These are phyloP conservation scores for Samsoniella hepiali DNA, from an alignment of 2,329 filamentous ascomycete genomes.

Conservation along the genomic window DNA sequence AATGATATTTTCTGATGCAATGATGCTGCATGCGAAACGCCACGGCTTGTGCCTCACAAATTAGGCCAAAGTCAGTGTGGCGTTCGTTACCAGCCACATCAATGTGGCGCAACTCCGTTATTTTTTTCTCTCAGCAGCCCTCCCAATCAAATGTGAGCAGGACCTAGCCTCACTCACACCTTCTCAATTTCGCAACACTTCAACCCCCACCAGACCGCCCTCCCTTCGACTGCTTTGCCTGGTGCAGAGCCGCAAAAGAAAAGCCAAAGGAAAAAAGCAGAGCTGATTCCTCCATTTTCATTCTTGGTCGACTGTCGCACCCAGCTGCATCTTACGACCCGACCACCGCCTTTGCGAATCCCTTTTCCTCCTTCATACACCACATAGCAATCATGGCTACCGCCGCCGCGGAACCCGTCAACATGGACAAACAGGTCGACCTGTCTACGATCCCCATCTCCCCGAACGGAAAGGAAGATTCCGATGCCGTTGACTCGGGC, in stretches of 20 bases:
- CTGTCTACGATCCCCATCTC: conserved; percentile 66
- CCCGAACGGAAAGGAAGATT: conserved; percentile 54
- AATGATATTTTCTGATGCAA: no score
- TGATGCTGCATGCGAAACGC: no score
- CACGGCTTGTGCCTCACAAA: neutral
- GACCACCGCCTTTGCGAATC: conserved; percentile 18
- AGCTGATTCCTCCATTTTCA: conserved; percentile 25
- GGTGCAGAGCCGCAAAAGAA: conserved; percentile 35
- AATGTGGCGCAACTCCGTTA: neutral
- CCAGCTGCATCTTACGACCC: conserved; percentile 23
- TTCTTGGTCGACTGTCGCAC: conserved; percentile 16
- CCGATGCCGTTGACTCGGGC: conserved; percentile 46
- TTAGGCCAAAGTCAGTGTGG: conserved; percentile 12
- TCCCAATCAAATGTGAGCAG: neutral
- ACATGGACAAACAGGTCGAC: conserved; percentile 57
- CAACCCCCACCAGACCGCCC: conserved; percentile 21
- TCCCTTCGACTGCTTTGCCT: conserved; percentile 33
- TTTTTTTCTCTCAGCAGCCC: conserved; percentile 7
- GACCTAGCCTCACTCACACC: conserved; percentile 13
- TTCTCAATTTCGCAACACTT: conserved; percentile 22
- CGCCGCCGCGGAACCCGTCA: conserved; percentile 31
- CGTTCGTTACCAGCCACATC: conserved; percentile 23
- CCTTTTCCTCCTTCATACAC: conserved; percentile 5
- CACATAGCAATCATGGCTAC: conserved; percentile 32
- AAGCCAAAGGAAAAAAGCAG: conserved; percentile 29